These are phyloP conservation scores for Pseudogymnoascus sp. DNA, from an alignment of 2,329 filamentous ascomycete genomes.

Conservation along the genomic window DNA sequence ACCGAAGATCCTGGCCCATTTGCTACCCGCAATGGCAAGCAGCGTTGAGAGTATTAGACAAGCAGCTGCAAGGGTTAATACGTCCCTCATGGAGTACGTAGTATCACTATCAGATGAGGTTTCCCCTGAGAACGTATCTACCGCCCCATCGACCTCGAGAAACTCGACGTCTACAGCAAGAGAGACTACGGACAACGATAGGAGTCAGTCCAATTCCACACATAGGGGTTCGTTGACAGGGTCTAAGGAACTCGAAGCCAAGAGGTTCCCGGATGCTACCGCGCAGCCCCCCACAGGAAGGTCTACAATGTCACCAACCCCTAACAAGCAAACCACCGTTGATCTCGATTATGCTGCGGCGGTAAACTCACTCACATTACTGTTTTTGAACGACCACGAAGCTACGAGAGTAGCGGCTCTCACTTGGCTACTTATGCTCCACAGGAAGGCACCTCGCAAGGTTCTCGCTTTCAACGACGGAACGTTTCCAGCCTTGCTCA, in stretches of 20 bases:
- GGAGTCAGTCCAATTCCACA: conserved; percentile 26
- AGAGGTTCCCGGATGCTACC: conserved; percentile 45
- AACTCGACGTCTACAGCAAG: conserved; percentile 35
- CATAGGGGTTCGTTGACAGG: conserved; percentile 32
- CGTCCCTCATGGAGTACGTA: conserved; percentile 86
- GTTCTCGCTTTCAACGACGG: conserved; percentile 94
- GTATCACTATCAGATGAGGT: conserved; percentile 74
- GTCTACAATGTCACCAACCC: conserved; percentile 16
- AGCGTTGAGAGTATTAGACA: conserved; percentile 82
- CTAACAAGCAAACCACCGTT: conserved; percentile 38
- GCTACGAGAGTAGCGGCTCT: conserved; percentile 88
- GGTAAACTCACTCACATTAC: conserved; percentile 82
- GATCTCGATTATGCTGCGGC: conserved; percentile 95
- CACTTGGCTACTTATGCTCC: conserved; percentile 96
- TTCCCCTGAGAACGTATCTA: conserved; percentile 34
- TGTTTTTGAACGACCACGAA: conserved; percentile 96
- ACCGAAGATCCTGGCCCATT: conserved; percentile 81
- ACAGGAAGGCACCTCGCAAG: conserved; percentile 88
- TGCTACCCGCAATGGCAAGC: conserved; percentile 89
- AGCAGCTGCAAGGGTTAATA: conserved; percentile 83
- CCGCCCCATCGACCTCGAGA: conserved; percentile 32
- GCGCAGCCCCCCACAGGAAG: conserved; percentile 37
- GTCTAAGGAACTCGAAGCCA: conserved; percentile 44
- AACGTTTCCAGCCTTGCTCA: conserved; percentile 90
- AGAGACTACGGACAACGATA: conserved; percentile 25